Evolutionary conservation across 176 grass and related monocot genomes (phyloP).

Genomic region (Microstegium vimineum): DNA sequence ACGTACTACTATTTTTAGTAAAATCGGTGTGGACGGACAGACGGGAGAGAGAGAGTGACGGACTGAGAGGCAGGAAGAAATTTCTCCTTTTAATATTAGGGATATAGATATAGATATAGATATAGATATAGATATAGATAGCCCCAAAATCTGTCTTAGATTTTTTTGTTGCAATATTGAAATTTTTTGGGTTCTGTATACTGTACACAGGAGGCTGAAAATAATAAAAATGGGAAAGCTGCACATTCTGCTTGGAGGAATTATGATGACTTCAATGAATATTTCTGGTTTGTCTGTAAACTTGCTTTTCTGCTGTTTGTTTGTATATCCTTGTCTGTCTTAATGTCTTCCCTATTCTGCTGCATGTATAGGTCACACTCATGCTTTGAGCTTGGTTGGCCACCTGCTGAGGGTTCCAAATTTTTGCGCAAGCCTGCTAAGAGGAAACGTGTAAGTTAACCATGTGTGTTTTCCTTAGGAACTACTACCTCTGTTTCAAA

Average conservation of each 20-base stretch:
- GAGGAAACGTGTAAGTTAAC: conserved; percentile 71
- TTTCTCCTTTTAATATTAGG: neutral
- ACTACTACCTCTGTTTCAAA: neutral
- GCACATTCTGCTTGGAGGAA: conserved; percentile 93
- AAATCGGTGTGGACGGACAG: too few relatives aligned
- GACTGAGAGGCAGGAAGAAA: neutral
- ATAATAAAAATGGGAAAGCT: conserved; percentile 70
- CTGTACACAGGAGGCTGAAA: conserved; percentile 69
- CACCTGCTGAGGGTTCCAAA: conserved; percentile 52
- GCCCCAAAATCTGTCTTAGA: neutral
- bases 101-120: too few relatives aligned
- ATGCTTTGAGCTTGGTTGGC: conserved; percentile 73
- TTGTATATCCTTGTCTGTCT: neutral
- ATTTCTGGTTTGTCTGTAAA: conserved; percentile 69
- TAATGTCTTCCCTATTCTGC: neutral
- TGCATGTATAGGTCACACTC: conserved; percentile 62
- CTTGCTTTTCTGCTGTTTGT: conserved; percentile 8
- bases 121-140: too few relatives aligned
- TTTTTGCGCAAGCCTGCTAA: conserved; percentile 77
- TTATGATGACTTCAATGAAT: conserved; percentile 99
- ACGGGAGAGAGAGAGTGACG: too few relatives aligned
- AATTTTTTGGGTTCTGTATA: conserved; percentile 15
- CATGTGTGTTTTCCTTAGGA: neutral
- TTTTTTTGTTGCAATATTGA: conserved; percentile 13
- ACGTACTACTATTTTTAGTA: too few relatives aligned